Percentiles rank a stretch among this genome's conserved stretches.
These are phyloP conservation scores for Hortaea sp. DNA, from an alignment of 2,329 filamentous ascomycete genomes.

Conservation along the genomic window DNA sequence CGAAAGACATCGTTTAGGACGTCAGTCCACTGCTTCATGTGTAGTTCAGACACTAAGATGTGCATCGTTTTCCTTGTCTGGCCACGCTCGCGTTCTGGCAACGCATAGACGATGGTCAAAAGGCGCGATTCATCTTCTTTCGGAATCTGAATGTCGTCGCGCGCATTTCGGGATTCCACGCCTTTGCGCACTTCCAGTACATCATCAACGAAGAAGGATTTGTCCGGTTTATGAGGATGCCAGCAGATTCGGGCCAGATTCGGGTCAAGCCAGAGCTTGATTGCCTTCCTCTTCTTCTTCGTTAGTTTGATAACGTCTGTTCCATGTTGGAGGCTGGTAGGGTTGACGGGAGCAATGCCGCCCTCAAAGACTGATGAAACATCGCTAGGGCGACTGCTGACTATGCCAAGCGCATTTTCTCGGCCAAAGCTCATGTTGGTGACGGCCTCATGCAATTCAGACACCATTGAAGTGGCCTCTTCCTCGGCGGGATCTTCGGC, in stretches of 20 bases:
- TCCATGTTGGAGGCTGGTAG: constrained; percentile 66
- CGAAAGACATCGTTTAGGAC: constrained; percentile 76
- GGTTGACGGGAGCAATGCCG: constrained; percentile 60
- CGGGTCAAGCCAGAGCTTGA: constrained; percentile 69
- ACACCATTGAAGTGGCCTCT: background rate
- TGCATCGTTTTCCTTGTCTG: constrained; percentile 68
- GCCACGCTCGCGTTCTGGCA: constrained; percentile 67
- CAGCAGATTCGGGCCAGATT: constrained; percentile 80
- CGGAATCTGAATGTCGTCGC: constrained; percentile 67
- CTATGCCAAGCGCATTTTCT: constrained; percentile 34
- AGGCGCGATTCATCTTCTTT: constrained; percentile 60
- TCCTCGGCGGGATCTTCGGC: constrained; percentile 31
- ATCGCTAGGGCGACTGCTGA: constrained; percentile 20
- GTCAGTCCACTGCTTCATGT: constrained; percentile 69
- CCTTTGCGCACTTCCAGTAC: constrained; percentile 83
- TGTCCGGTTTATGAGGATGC: constrained; percentile 68
- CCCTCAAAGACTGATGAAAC: constrained; percentile 29
- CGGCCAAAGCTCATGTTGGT: constrained; percentile 15
- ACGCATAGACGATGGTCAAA: constrained; percentile 82
- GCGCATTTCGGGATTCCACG: constrained; percentile 77
- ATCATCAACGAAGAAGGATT: constrained; percentile 88
- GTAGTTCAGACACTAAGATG: constrained; percentile 66
- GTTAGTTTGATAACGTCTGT: constrained; percentile 73
- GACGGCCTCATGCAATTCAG: constrained; percentile 10
- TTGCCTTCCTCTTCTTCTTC: constrained; percentile 70